A percentile compares a stretch with the other conserved stretches of the same genome.
phyloP scores from a whole-genome alignment of 192 early-diverging fungal genomes.

The Rhizophagus sp. region DNA sequence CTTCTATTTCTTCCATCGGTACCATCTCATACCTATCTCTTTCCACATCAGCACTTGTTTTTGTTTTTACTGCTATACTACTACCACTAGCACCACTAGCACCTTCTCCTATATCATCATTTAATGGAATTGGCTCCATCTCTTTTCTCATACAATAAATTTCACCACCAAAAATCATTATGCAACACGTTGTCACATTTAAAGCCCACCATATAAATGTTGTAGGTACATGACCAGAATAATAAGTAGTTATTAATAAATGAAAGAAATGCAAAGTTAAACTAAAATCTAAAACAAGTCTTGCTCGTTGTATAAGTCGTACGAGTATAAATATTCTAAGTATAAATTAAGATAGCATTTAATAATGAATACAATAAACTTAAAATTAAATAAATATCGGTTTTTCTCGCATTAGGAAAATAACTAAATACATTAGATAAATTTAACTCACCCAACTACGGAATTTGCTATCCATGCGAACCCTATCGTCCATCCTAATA shows the following conservation, averaged over 20 bases:
- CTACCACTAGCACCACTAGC: slow-evolving; percentile 11
- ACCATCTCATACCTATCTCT: slow-evolving; percentile 43
- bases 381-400: neutral
- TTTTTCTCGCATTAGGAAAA: neutral
- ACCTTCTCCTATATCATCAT: slow-evolving; percentile 30
- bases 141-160: slow-evolving; percentile 80
- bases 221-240: slow-evolving; percentile 61
- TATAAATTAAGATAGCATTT: slow-evolving; percentile 34
- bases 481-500: slow-evolving; percentile 67
- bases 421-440: neutral
- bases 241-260: slow-evolving; percentile 55
- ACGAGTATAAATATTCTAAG: slow-evolving; percentile 48
- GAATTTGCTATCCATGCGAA: slow-evolving; percentile 70
- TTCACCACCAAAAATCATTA: slow-evolving; percentile 77
- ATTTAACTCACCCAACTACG: slow-evolving; percentile 49
- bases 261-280: slow-evolving; percentile 73
- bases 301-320: slow-evolving; percentile 72
- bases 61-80: neutral
- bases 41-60: slow-evolving; percentile 2
- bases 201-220: slow-evolving; percentile 70
- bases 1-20: slow-evolving; percentile 34
- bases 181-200: slow-evolving; percentile 47
- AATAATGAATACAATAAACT: neutral
- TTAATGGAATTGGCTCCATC: slow-evolving; percentile 62
- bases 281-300: slow-evolving; percentile 76